These are phyloP conservation scores for Euphorbia tirucalli DNA, from an alignment of 345 rosid species.

Conservation along the genomic window DNA sequence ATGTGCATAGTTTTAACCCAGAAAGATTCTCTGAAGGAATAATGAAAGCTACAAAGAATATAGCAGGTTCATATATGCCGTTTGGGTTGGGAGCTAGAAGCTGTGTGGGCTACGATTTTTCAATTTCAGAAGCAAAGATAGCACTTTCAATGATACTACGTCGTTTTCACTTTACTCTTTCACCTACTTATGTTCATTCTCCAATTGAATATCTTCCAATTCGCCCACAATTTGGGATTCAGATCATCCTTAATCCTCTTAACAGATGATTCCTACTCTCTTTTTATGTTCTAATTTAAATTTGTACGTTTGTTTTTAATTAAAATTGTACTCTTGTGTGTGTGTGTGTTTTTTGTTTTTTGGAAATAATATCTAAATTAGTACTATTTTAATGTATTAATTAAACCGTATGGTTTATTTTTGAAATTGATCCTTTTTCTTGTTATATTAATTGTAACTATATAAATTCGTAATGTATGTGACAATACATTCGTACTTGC, in stretches of 20 bases:
- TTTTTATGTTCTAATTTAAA: no score
- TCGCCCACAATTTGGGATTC: constrained; percentile 38
- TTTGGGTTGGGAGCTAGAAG: constrained; percentile 40
- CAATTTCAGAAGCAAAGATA: constrained; percentile 28
- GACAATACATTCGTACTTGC: no score
- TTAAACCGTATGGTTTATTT: no score
- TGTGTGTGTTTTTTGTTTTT: no score
- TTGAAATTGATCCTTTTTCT: no score
- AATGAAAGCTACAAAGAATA: constrained; percentile 37
- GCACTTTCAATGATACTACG: constrained; percentile 44
- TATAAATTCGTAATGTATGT: no score
- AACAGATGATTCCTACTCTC: no score
- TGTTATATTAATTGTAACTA: no score
- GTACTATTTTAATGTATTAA: no score
- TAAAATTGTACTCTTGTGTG: no score
- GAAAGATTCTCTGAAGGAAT: constrained; percentile 40
- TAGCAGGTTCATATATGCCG: constrained; percentile 30
- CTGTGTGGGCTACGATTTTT: constrained; percentile 41
- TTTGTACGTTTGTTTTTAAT: no score
- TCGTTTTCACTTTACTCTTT: constrained; percentile 30
- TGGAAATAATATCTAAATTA: no score
- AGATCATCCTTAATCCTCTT: constrained; percentile 31
- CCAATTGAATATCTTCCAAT: constrained; percentile 20
- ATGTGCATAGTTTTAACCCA: constrained; percentile 37
- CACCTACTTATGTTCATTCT: constrained; percentile 38